Base-by-base conservation (phyloP, 768 basidiomycete species). In the Astraeus odoratus region DNA sequence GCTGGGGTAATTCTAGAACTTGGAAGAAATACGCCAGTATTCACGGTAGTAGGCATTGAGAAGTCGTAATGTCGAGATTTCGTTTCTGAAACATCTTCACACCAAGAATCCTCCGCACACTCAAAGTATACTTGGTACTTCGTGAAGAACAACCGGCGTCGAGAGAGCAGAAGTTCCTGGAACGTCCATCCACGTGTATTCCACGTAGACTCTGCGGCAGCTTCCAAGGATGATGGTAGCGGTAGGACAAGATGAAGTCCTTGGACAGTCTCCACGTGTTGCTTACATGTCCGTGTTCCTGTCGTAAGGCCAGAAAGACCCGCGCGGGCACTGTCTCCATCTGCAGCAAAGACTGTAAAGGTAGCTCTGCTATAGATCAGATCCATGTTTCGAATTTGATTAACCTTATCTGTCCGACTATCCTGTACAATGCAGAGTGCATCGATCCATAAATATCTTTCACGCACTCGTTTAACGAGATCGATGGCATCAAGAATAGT, bases 361-460 rank as follows among this genome's bases (percentile, higher is more conserved):
- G 34, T 18, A 31, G 57, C 52, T 8, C 29, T 33, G 16, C 58
- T 42, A 23, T 57, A 58, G 15, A 58, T n/a, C 9, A 24, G 37
- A 18, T 55, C 52, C 58, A 58, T 60, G 8, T 46, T 13, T 15
- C 41, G 12, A 22, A 59, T 44, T 37, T 59, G 53, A 8, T 4
- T 18, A 10, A 7, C 20, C 43, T 52, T 55, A 12, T 60, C 57
- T 6, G 46, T 45, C 5, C n/a, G n/a, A 10, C 38, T 51, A 39
- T 58, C 58, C 27, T 60, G 59, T 22, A 49, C 40, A 42, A 61
- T 54, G 18, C 58, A 60, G 7, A 60, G 27, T 1, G 50, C 48
- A 25, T 61, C 58, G 6, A 61, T 27, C 58, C 58, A 60, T 9
- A 60, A 7, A 26, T 56, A 60, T n/a, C 42, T 59, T 50, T 53